These are phyloP conservation scores for Vanrija pseudolonga DNA, from an alignment of 1,284 basidiomycete genomes.

Conservation along the genomic window DNA sequence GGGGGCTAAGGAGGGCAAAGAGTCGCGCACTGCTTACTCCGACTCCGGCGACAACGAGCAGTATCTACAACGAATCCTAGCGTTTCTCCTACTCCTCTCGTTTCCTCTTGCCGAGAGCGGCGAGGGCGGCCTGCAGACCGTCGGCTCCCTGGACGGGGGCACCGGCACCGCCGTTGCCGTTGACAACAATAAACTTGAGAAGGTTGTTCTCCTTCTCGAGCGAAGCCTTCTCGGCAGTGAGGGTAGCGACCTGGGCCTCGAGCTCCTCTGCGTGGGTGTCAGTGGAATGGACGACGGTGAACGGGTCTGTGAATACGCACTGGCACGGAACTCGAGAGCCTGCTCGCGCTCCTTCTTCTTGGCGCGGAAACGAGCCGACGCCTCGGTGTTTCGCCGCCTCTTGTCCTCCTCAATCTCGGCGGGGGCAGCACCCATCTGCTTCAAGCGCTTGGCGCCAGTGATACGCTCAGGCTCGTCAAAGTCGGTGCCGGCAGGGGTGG, in stretches of 20 bases:
- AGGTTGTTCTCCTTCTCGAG: conserved; percentile 90
- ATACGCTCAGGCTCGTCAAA: conserved; percentile 15
- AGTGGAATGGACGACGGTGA: neutral
- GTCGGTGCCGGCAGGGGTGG: conserved; percentile 10
- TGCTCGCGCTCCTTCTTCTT: conserved; percentile 99
- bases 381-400: conserved; percentile 89
- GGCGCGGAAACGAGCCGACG: conserved; percentile 91
- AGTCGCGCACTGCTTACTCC: too few relatives aligned
- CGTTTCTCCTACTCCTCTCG: conserved; percentile 27
- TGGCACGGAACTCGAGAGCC: conserved; percentile 80
- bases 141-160: conserved; percentile 32
- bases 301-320: conserved; percentile 25
- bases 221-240: conserved; percentile 87
- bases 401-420: conserved; percentile 56
- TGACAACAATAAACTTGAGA: conserved; percentile 88
- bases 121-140: conserved; percentile 30
- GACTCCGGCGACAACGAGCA: too few relatives aligned
- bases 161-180: conserved; percentile 62
- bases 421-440: conserved; percentile 36
- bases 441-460: conserved; percentile 42
- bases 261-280: conserved; percentile 60
- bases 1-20: too few relatives aligned
- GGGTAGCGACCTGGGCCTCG: conserved; percentile 71
- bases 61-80: neutral
- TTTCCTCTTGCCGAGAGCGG: conserved; percentile 34